Percentiles rank a stretch among this genome's conserved stretches.
Conservation (phyloP, 306 rosid species). For the Pyrus bretschneideri region DNA sequence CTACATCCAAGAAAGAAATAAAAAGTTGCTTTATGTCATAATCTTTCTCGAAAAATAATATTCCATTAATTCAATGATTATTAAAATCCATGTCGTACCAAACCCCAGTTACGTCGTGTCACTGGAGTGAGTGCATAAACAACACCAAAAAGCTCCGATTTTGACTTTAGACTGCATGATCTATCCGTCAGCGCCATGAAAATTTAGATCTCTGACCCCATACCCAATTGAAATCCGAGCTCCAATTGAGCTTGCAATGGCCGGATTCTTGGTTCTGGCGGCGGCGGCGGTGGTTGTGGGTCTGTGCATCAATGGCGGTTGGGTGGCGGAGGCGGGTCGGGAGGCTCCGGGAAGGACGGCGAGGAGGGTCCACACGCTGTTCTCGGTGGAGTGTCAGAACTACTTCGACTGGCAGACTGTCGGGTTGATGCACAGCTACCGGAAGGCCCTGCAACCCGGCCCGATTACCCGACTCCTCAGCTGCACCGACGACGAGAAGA, state of each 20-base stretch:
- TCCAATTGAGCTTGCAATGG: slow-evolving; percentile 46
- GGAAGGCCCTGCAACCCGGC: slow-evolving; percentile 81
- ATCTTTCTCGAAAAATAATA: background rate
- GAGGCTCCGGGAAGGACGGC: slow-evolving; percentile 21
- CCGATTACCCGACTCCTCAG: slow-evolving; percentile 90
- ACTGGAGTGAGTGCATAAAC: background rate
- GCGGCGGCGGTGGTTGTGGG: slow-evolving; percentile 25
- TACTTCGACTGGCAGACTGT: slow-evolving; percentile 99
- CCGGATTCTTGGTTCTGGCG: slow-evolving; percentile 21
- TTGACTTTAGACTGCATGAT: slow-evolving; percentile 40
- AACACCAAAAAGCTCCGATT: background rate
- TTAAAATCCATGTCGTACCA: background rate
- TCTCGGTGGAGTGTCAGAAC: slow-evolving; percentile 96
- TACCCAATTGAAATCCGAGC: slow-evolving; percentile 44
- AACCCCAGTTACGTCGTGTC: background rate
- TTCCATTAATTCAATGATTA: background rate
- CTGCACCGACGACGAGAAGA: slow-evolving; percentile 91
- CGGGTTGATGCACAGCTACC: slow-evolving; percentile 78
- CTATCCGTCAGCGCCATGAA: slow-evolving; percentile 20
- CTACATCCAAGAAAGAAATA: too few species aligned
- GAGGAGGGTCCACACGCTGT: slow-evolving; percentile 78
- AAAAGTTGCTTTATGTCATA: too few species aligned
- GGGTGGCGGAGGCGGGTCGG: slow-evolving; percentile 30
- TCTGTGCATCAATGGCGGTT: slow-evolving; percentile 18
- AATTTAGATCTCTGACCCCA: slow-evolving; percentile 35